Base-by-base conservation (phyloP, 78 protist species). In the Chrysochromulina parva region DNA sequence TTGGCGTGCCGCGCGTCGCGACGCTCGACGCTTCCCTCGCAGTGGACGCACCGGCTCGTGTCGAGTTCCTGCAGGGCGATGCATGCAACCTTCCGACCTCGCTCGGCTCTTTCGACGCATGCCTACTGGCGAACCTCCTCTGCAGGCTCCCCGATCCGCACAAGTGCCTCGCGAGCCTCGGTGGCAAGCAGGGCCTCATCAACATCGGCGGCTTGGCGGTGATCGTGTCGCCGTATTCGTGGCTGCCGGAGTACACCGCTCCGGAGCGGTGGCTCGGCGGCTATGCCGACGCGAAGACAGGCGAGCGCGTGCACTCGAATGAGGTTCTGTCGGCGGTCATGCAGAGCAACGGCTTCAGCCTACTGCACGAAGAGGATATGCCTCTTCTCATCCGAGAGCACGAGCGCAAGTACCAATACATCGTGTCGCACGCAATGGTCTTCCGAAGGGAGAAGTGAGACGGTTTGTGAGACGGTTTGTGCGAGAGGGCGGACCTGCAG, bases 81-180 rank as follows among this genome's bases (percentile, higher is more conserved):
- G 91, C 91, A 3, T 88, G 91, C 69, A 16, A 67, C 47, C 4
- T 88, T 55, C 78, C 28, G 47, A 57, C 50, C 48, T 57, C 7
- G 22, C 57, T 66, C 54, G 81, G 57, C 16, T 24, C 17, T 28
- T 88, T 88, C 82, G 90, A 88, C 48, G 78, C 85, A 50, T 82
- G 92, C 53, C 50, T 94, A 22, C 92, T 90, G 6, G 94, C 93
- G 55, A 94, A 94, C 60, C 90, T 94, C 22, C 54, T 94, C 59
- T 89, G 93, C 94, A 67, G 96, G 20, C 85, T 95, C 38, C 94
- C 94, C n/a, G 69, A 82, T n/a, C 96, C 96, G 17, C 24, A 13
- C 50, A 47, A 7, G 38, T 82, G 90, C 69, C 94, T 94, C 52
- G 67, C 26, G 28, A 69, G 60, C n/a, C 5, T 55, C n/a, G 67